Evolutionary conservation across 1,139 yeast species (phyloP), one percentile per base, ranked within the genome.

Genomic region (Debaryomyces robertsiae): DNA sequence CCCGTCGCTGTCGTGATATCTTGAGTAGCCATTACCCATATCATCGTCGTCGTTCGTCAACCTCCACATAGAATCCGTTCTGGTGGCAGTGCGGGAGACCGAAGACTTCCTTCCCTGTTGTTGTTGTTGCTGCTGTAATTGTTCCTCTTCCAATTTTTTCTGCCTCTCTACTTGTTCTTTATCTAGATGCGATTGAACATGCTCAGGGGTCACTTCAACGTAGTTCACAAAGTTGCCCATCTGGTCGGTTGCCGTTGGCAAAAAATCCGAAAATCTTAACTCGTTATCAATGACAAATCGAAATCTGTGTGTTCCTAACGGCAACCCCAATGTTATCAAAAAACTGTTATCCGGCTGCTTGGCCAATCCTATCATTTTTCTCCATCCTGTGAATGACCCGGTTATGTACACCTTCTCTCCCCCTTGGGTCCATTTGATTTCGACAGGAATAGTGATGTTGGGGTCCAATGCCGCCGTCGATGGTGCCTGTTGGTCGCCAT

Each of bases 351-450:
- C 77, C 9, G 69, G 61, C 40, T 77, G 81, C 47, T 76, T 78
- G 24, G 77, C 73, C 43, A 73, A 63, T 2, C 78, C 76, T 47
- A 73, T 72, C 78, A 73, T 73, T 48, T 73, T 73, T 43, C 77
- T 60, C 78, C 78, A 73, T 3, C 75, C 77, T 1, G 78, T 73
- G 48, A 73, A 73, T 3, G 76, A 69, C 2, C 78, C 78, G 9
- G 78, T 73, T 3, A 73, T 76, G 48, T 73, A 73, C 1, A 93
- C 98, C 55, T 87, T 87, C 39, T 79, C 79, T 46, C 98, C 98
- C 9, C 97, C 97, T 62, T 91, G 96, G 15, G 82, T 83, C 98
- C 98, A 93, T 51, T 81, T 82, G 40, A 93, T 84, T 43, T 85
- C 90, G 1, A 91, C 84, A 0, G 95, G 89, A 28, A 88, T 74